phyloP scores from a whole-genome alignment of 1,139 yeast genomes.

The Magnusiomyces ingens region DNA sequence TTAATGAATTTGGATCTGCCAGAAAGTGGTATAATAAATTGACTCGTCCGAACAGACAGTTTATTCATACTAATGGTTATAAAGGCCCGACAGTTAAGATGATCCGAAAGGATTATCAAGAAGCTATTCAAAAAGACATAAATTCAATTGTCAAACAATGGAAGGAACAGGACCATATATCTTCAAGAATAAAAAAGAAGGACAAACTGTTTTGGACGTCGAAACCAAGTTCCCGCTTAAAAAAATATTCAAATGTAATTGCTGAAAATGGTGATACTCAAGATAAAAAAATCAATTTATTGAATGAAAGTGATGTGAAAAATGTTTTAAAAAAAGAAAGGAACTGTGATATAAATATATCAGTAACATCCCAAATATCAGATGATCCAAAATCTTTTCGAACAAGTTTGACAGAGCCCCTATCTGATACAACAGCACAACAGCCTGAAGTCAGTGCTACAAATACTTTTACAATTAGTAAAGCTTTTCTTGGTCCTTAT shows the following conservation, averaged over 20 bases:
- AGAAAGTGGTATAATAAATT: constrained; percentile 4
- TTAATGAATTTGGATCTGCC: constrained; percentile 1
- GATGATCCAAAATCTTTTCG: too few species aligned
- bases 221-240: not conserved
- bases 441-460: too few species aligned
- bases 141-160: not conserved
- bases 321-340: too few species aligned
- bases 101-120: not conserved
- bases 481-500: constrained; percentile 19
- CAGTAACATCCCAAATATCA: too few species aligned
- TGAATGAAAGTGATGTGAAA: too few species aligned
- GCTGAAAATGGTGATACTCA: not conserved
- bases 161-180: not conserved
- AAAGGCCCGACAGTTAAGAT: not conserved
- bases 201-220: not conserved
- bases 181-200: not conserved
- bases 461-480: not conserved
- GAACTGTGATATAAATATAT: too few species aligned
- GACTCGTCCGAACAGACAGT: constrained; percentile 1
- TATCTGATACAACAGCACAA: too few species aligned
- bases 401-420: too few species aligned
- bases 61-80: not conserved
- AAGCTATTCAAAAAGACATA: not conserved
- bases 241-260: not conserved
- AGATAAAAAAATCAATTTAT: too few species aligned